A percentile compares a stretch with the other conserved stretches of the same genome.
Evolutionary conservation across 2,329 filamentous ascomycete genomes (phyloP).

Genomic region (Neospermospora avenae): DNA sequence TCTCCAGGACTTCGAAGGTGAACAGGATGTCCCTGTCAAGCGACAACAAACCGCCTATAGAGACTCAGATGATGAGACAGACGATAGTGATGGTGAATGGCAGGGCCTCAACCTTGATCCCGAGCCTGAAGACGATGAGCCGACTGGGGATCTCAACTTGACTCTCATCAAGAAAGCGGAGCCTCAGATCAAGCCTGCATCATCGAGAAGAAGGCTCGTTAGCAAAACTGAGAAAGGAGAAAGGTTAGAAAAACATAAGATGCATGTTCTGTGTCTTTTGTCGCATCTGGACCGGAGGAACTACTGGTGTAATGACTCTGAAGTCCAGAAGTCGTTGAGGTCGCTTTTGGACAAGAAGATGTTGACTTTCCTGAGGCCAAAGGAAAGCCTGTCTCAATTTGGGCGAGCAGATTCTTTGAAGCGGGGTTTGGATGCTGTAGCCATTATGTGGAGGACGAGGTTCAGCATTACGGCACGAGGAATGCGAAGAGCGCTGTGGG

Average conservation of each 20-base stretch:
- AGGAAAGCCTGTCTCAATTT: constrained; percentile 66
- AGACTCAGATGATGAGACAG: constrained; percentile 52
- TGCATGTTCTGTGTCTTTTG: constrained; percentile 79
- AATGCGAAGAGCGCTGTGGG: constrained; percentile 70
- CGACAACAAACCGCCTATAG: constrained; percentile 39
- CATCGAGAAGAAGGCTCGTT: constrained; percentile 44
- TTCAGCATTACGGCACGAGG: constrained; percentile 73
- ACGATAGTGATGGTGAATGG: constrained; percentile 57
- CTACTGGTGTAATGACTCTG: constrained; percentile 78
- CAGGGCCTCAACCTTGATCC: constrained; percentile 53
- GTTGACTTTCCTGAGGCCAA: constrained; percentile 65
- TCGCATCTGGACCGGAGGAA: constrained; percentile 77
- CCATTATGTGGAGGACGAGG: constrained; percentile 62
- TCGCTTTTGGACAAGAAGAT: constrained; percentile 64
- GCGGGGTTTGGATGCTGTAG: constrained; percentile 69
- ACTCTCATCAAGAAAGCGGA: constrained; percentile 30
- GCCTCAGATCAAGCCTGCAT: constrained; percentile 14
- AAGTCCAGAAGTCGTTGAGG: constrained; percentile 64
- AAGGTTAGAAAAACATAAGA: constrained; percentile 78
- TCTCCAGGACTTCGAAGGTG: constrained; percentile 8
- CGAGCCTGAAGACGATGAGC: constrained; percentile 29
- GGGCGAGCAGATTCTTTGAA: constrained; percentile 73
- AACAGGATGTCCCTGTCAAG: constrained; percentile 21
- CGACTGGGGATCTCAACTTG: constrained; percentile 34
- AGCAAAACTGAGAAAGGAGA: constrained; percentile 51